phyloP scores from a whole-genome alignment of 2,329 filamentous ascomycete species.

The Orbilia brochopaga region DNA sequence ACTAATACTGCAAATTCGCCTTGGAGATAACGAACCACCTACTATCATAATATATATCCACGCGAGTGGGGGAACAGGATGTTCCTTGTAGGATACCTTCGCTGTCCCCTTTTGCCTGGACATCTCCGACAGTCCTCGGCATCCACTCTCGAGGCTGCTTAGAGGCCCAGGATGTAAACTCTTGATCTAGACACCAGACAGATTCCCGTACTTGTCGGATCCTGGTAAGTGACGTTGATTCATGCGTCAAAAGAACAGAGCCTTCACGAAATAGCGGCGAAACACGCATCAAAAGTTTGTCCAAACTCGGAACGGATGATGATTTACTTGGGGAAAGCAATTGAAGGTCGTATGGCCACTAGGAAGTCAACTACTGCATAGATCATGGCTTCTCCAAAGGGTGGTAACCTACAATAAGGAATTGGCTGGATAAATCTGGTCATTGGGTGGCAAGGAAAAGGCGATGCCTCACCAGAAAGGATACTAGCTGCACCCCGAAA shows the following conservation, averaged over 20 bases:
- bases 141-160: conserved; percentile 13
- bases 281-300: conserved; percentile 15
- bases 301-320: not conserved
- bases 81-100: conserved; percentile 16
- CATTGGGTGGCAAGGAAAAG: conserved; percentile 1
- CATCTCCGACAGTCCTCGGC: conserved; percentile 6
- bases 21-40: not conserved
- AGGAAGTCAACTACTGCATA: conserved; percentile 3
- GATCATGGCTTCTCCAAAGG: too few relatives aligned
- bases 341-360: not conserved
- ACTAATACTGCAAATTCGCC: too few relatives aligned
- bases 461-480: not conserved
- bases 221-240: not conserved
- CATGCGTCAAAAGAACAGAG: not conserved
- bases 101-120: not conserved
- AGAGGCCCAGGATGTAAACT: conserved; percentile 1
- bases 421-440: not conserved
- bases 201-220: conserved; percentile 15
- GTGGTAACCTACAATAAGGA: too few relatives aligned
- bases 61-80: conserved; percentile 2
- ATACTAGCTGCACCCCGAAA: conserved; percentile 19
- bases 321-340: not conserved
- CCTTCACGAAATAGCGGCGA: conserved; percentile 18
- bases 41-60: conserved; percentile 18
- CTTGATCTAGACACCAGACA: conserved; percentile 11